Percentiles rank a stretch among this genome's conserved stretches.
These are phyloP conservation scores for Chlamydomonas eustigma DNA, from an alignment of 139 green algal species.

Conservation along the genomic window DNA sequence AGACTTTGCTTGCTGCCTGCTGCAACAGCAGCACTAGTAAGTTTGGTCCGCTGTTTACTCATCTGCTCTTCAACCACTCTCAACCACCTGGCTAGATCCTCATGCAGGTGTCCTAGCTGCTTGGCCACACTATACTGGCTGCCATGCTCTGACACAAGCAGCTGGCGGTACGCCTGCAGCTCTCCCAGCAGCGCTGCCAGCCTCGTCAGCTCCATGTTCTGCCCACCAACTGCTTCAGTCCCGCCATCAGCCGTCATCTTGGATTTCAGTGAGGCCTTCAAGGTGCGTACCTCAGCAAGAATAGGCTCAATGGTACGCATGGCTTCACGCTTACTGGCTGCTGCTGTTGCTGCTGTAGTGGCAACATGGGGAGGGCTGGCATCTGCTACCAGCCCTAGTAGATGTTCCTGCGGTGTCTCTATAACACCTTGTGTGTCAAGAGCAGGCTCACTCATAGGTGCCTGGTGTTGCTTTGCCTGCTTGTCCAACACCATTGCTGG, in stretches of 20 bases:
- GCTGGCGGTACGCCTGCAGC: not conserved
- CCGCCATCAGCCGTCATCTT: not conserved
- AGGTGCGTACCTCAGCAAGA: not conserved
- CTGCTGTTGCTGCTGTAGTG: slow-evolving; percentile 9
- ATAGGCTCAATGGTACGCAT: slow-evolving; percentile 7
- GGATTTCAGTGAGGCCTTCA: slow-evolving; percentile 6
- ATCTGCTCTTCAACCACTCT: not conserved
- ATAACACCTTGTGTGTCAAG: no score
- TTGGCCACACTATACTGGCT: slow-evolving; percentile 12
- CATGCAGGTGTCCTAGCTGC: slow-evolving; percentile 7
- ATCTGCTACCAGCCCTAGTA: no score
- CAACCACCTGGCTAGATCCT: slow-evolving; percentile 5
- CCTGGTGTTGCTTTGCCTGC: no score
- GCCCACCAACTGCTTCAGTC: not conserved
- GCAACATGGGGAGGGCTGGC: no score
- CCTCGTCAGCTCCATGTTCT: not conserved
- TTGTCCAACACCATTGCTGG: no score
- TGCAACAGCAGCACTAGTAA: not conserved
- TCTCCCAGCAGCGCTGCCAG: not conserved
- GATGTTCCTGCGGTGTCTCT: no score
- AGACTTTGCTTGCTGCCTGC: no score
- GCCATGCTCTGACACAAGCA: not conserved
- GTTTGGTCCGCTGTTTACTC: not conserved
- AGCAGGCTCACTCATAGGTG: no score
- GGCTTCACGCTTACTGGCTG: not conserved